Evolutionary conservation across 169 alveolate genomes (phyloP).

Genomic region (Plasmodium inui): DNA sequence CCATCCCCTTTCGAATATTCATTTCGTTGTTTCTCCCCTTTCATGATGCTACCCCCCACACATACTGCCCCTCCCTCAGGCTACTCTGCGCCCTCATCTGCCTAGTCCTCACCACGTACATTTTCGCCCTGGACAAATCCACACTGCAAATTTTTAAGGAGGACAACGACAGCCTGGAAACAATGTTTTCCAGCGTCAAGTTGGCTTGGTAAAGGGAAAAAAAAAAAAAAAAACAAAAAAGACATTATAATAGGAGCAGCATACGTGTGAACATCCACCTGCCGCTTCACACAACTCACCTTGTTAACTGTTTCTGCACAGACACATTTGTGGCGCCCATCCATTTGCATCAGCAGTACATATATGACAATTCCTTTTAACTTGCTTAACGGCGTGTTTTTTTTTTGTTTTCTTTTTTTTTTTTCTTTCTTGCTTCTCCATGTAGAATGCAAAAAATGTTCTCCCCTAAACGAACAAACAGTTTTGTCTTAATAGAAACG

Average conservation of each 20-base stretch:
- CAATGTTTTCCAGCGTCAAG: slow-evolving; percentile 48
- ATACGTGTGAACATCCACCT: neutral
- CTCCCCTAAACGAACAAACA: neutral
- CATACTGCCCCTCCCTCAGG: neutral
- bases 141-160: slow-evolving; percentile 54
- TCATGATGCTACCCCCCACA: neutral
- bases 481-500: neutral
- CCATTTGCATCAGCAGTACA: neutral
- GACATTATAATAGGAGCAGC: neutral
- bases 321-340: neutral
- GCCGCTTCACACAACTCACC: neutral
- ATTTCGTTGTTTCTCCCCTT: neutral
- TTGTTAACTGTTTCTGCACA: neutral
- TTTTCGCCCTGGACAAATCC: slow-evolving; percentile 40
- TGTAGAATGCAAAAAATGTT: neutral
- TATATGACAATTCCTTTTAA: neutral
- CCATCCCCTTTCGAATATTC: neutral
- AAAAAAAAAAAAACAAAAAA: neutral
- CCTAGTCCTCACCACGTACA: slow-evolving; percentile 43
- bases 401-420: neutral
- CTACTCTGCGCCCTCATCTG: slow-evolving; percentile 50
- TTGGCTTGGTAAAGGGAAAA: neutral
- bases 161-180: slow-evolving; percentile 48
- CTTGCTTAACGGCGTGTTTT: neutral
- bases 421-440: neutral